phyloP scores from a whole-genome alignment of 192 early-diverging fungal genomes.

The Glomus cerebriforme region DNA sequence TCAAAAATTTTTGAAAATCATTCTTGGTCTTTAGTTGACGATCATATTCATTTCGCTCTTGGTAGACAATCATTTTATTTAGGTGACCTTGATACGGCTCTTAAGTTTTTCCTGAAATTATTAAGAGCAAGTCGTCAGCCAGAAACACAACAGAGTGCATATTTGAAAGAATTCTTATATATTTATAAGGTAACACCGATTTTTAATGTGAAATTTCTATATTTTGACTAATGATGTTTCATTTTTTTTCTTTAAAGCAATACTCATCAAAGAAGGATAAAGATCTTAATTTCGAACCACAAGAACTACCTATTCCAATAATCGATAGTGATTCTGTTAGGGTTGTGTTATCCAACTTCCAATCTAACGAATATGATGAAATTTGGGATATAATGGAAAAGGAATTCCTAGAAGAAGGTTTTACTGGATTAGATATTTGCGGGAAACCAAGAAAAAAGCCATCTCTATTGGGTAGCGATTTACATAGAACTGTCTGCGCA shows the following conservation, averaged over 20 bases:
- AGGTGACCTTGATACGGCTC: conserved; percentile 71
- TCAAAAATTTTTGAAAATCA: conserved; percentile 57
- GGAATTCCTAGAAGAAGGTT: conserved; percentile 59
- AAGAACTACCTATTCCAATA: conserved; percentile 62
- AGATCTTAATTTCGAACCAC: conserved; percentile 48
- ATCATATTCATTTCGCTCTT: conserved; percentile 87
- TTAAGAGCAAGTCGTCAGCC: conserved; percentile 69
- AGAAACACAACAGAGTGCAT: conserved; percentile 61
- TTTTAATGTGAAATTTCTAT: not conserved
- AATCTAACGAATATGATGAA: conserved; percentile 59
- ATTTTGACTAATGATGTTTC: not conserved
- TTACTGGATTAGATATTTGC: conserved; percentile 35
- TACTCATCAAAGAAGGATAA: conserved; percentile 49
- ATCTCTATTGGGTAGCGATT: conserved; percentile 42
- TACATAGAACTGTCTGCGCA: conserved; percentile 63
- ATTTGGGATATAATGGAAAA: conserved; percentile 72
- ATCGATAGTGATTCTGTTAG: conserved; percentile 58
- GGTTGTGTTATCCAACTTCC: conserved; percentile 64
- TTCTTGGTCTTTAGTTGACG: conserved; percentile 79
- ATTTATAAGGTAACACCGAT: conserved; percentile 65
- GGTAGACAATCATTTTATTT: conserved; percentile 80
- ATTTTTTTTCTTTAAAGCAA: conserved; percentile 37
- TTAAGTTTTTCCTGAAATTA: conserved; percentile 78
- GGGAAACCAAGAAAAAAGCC: conserved; percentile 34
- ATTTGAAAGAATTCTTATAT: conserved; percentile 76